phyloP scores from a whole-genome alignment of 2,329 filamentous ascomycete genomes.

The Aspergillus oerlinghausenensis region DNA sequence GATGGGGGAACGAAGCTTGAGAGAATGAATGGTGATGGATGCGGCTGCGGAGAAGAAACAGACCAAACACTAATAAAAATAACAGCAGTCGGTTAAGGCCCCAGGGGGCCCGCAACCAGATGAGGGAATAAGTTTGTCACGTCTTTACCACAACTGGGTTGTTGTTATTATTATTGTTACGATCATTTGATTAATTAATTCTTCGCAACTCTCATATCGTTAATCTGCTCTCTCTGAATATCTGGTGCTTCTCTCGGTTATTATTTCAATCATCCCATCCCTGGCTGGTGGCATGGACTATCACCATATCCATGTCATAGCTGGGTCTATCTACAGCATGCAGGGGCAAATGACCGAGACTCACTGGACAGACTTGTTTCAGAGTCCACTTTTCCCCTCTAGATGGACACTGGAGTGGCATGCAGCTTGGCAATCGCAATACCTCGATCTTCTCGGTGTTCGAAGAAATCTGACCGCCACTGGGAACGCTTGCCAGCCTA shows the following conservation, averaged over 20 bases:
- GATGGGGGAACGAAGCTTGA: not conserved
- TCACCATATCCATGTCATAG: not conserved
- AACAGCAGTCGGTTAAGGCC: not conserved
- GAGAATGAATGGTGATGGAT: constrained; percentile 12
- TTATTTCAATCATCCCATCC: constrained; percentile 3
- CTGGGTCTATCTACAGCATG: not conserved
- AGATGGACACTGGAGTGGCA: not conserved
- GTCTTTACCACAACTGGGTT: not conserved
- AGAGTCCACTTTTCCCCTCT: not conserved
- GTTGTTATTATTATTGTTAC: not conserved
- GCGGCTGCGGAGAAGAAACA: constrained; percentile 19
- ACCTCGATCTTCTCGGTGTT: not conserved
- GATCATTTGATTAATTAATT: not conserved
- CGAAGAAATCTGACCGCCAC: not conserved
- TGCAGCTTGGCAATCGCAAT: not conserved
- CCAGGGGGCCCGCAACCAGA: constrained; percentile 11
- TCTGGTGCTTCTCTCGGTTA: not conserved
- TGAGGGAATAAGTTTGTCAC: not conserved
- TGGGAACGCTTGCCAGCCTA: not conserved
- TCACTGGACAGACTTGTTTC: not conserved
- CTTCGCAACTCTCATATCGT: not conserved
- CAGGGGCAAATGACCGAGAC: not conserved
- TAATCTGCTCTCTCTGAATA: constrained; percentile 11
- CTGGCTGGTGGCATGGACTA: not conserved
- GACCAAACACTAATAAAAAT: constrained; percentile 8